These are phyloP conservation scores for Glycine soja DNA, from an alignment of 306 rosid species.

Conservation along the genomic window DNA sequence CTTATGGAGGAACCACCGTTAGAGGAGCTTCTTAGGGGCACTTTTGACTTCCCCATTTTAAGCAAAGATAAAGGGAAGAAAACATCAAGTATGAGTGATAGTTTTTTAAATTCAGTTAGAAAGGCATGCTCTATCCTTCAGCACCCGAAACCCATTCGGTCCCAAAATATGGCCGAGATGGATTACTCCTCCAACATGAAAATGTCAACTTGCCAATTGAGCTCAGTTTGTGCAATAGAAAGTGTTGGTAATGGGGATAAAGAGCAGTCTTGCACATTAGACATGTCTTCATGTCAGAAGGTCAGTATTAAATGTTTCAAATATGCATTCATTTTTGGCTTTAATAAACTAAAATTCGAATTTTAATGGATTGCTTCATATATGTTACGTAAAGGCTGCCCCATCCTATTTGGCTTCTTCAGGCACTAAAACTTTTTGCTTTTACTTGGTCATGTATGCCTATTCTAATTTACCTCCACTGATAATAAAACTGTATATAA, in stretches of 20 bases:
- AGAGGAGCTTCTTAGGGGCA: slow-evolving; percentile 75
- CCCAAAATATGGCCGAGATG: slow-evolving; percentile 64
- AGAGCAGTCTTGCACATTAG: slow-evolving; percentile 56
- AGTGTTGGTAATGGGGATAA: slow-evolving; percentile 58
- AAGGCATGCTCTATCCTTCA: slow-evolving; percentile 81
- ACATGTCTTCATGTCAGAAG: slow-evolving; percentile 61
- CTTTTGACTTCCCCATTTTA: slow-evolving; percentile 59
- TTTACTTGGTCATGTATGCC: slow-evolving; percentile 37
- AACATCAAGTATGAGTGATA: slow-evolving; percentile 56
- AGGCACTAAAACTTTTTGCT: slow-evolving; percentile 15
- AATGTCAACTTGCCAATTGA: slow-evolving; percentile 56
- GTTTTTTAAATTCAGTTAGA: slow-evolving; percentile 69
- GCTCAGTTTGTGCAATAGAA: slow-evolving; percentile 63
- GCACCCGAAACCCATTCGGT: slow-evolving; percentile 58
- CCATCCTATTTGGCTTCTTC: slow-evolving; percentile 37
- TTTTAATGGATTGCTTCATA: slow-evolving; percentile 9
- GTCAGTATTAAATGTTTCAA: slow-evolving; percentile 58
- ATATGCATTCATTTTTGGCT: slow-evolving; percentile 39
- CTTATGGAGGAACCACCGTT: slow-evolving; percentile 72
- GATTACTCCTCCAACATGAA: slow-evolving; percentile 68
- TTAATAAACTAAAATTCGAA: slow-evolving; percentile 27
- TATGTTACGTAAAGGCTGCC: slow-evolving; percentile 27
- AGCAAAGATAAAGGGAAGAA: slow-evolving; percentile 81
- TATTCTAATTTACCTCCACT: slow-evolving; percentile 19
- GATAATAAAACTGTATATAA: neutral